A percentile compares a stretch with the other conserved stretches of the same genome.
Evolutionary conservation across 345 rosid species (phyloP).

Genomic region (Bruguiera parviflora): DNA sequence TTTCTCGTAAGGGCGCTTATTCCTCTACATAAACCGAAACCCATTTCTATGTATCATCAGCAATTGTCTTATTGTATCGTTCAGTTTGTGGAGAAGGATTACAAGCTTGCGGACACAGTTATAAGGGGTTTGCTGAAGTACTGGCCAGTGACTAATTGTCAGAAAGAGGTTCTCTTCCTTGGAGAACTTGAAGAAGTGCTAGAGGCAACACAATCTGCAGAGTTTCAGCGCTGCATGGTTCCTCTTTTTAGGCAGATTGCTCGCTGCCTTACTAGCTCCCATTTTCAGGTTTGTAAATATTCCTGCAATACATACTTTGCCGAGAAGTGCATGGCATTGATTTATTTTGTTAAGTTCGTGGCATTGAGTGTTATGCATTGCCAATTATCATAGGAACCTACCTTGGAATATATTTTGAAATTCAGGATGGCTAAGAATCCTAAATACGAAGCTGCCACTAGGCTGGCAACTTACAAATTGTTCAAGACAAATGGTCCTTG

Average conservation of each 20-base stretch:
- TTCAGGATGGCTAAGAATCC: slow-evolving; percentile 1
- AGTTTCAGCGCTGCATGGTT: slow-evolving; percentile 83
- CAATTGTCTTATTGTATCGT: slow-evolving; percentile 80
- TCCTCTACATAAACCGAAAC: slow-evolving; percentile 85
- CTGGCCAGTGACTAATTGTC: slow-evolving; percentile 89
- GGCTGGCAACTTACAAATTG: background rate
- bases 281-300: slow-evolving; percentile 68
- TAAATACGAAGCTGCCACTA: background rate
- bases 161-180: slow-evolving; percentile 84
- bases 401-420: background rate
- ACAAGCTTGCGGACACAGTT: slow-evolving; percentile 76
- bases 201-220: slow-evolving; percentile 78
- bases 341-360: background rate
- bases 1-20: slow-evolving; percentile 85
- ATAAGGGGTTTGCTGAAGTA: slow-evolving; percentile 78
- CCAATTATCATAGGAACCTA: background rate
- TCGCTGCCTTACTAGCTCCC: slow-evolving; percentile 79
- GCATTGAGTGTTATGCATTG: background rate
- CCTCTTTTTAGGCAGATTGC: slow-evolving; percentile 79
- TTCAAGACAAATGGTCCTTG: background rate
- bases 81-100: slow-evolving; percentile 95
- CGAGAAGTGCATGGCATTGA: background rate
- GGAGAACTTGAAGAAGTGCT: slow-evolving; percentile 95
- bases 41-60: slow-evolving; percentile 62
- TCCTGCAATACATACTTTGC: background rate